Percentiles rank a stretch among this genome's conserved stretches.
Conservation (phyloP, 2,329 filamentous ascomycete genomes). For the Xylariaceae sp. region DNA sequence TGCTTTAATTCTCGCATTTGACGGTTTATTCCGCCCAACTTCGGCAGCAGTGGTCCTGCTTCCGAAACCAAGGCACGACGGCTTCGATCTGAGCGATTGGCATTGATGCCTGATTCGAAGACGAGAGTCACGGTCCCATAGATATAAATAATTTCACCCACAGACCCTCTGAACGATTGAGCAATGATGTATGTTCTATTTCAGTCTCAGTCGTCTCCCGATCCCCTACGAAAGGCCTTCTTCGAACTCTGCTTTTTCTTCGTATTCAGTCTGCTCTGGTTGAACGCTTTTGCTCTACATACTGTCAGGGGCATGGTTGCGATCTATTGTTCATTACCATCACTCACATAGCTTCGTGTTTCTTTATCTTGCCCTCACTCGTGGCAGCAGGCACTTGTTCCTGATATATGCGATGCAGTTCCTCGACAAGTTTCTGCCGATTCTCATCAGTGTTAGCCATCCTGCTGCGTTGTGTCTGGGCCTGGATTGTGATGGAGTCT, state of each 20-base stretch:
- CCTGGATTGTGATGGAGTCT: conserved; percentile 51
- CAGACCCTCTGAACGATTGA: background rate
- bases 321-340: background rate
- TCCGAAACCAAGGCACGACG: no score
- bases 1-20: background rate
- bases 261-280: conserved; percentile 40
- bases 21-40: background rate
- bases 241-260: conserved; percentile 49
- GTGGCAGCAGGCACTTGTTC: conserved; percentile 44
- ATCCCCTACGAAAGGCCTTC: conserved; percentile 43
- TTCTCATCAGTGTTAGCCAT: conserved; percentile 51
- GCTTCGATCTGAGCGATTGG: no score
- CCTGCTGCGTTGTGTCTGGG: conserved; percentile 50
- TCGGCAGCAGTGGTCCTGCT: no score
- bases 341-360: conserved; percentile 44
- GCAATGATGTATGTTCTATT: background rate
- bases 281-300: conserved; percentile 43
- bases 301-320: conserved; percentile 11
- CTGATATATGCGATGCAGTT: conserved; percentile 44
- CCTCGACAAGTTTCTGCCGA: conserved; percentile 43
- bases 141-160: background rate
- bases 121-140: background rate
- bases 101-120: no score
- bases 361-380: conserved; percentile 42
- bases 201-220: conserved; percentile 16